Evolutionary conservation across 257 asterid species (phyloP).

Genomic region (Gardenia jasminoides): DNA sequence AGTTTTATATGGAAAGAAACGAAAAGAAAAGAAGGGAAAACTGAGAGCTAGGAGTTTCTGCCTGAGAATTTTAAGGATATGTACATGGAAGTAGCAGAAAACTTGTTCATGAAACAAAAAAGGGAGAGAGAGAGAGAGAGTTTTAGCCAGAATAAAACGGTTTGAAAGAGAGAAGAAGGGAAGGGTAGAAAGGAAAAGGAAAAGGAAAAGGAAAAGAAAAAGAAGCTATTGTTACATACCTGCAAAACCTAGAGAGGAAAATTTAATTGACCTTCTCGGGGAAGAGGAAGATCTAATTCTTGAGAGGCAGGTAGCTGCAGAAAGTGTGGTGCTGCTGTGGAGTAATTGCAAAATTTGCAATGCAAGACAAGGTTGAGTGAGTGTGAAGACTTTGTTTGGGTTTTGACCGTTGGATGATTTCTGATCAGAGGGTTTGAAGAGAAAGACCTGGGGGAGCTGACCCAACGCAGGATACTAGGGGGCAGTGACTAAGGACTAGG

Average conservation of each 20-base stretch:
- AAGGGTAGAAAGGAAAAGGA: not conserved
- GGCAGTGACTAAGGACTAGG: too few species aligned
- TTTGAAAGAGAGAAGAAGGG: not conserved
- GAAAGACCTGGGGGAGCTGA: conserved; percentile 20
- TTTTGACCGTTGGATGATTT: not conserved
- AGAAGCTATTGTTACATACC: not conserved
- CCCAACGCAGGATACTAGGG: too few species aligned
- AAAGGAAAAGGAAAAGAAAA: not conserved
- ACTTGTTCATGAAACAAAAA: not conserved
- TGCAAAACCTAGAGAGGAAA: not conserved
- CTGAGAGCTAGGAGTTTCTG: too few species aligned
- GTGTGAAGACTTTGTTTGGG: conserved; percentile 15
- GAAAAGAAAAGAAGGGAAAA: too few species aligned
- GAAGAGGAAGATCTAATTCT: not conserved
- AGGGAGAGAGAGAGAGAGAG: not conserved
- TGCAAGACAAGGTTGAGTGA: conserved; percentile 2
- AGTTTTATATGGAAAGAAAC: too few species aligned
- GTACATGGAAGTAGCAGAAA: not conserved
- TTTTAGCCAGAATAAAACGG: not conserved
- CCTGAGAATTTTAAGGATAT: too few species aligned
- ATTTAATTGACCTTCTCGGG: not conserved
- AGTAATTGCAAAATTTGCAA: not conserved
- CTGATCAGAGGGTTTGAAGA: conserved; percentile 10
- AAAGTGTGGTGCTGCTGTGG: too few species aligned
- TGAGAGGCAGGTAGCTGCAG: too few species aligned